phyloP scores from a whole-genome alignment of 73 alveolate genomes.

The Breviolum minutum region DNA sequence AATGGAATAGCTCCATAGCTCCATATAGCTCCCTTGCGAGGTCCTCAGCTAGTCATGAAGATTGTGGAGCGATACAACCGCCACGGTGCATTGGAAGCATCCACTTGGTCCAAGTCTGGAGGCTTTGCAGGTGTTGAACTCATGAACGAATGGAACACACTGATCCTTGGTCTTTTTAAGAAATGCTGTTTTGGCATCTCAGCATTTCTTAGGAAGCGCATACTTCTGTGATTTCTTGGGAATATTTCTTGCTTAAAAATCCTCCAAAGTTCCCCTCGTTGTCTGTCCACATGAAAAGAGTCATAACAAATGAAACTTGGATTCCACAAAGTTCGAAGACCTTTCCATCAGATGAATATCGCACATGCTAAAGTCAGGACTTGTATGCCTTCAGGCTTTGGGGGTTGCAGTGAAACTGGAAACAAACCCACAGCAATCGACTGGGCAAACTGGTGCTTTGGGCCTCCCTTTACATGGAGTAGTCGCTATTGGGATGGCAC shows the following conservation, averaged over 20 bases:
- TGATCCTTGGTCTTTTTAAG: neutral
- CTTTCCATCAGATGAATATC: too few species aligned
- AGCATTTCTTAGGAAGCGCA: neutral
- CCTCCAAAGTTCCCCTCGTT: too few species aligned
- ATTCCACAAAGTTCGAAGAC: too few species aligned
- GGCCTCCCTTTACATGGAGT: conserved; percentile 42
- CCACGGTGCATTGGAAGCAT: conserved; percentile 38
- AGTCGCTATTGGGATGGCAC: conserved; percentile 70
- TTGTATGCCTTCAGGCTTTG: conserved; percentile 41
- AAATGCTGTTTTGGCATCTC: neutral
- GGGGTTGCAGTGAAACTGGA: conserved; percentile 14
- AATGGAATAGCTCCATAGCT: neutral
- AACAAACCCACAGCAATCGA: conserved; percentile 39
- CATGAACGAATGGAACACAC: conserved; percentile 43
- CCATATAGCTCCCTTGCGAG: neutral
- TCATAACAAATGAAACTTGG: too few species aligned
- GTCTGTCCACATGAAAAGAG: too few species aligned
- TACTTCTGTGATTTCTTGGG: neutral
- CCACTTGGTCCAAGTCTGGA: neutral
- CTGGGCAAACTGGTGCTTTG: conserved; percentile 54
- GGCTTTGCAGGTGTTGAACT: conserved; percentile 62
- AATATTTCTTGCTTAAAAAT: too few species aligned
- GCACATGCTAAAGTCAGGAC: neutral
- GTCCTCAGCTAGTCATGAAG: conserved; percentile 47
- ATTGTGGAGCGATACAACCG: conserved; percentile 48